Conservation (phyloP, 495 filamentous ascomycete species). For the Penicillium bialowiezense region DNA sequence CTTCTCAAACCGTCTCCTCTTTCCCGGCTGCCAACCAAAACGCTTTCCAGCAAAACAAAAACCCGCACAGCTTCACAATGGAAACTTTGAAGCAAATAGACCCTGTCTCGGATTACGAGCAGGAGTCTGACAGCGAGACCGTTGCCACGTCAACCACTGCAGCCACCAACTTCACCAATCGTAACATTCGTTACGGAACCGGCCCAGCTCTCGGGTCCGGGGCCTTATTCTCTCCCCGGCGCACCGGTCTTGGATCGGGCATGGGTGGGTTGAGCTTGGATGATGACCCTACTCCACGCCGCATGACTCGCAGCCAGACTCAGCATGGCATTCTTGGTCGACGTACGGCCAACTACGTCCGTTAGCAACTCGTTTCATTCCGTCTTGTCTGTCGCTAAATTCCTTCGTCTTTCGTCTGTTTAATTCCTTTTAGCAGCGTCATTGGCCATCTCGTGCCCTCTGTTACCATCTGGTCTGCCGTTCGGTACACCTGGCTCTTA, state of each 20-base stretch:
- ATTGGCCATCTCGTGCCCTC: not conserved
- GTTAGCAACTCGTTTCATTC: not conserved
- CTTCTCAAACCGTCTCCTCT: conserved; percentile 15
- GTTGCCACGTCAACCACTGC: conserved; percentile 36
- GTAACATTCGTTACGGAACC: conserved; percentile 39
- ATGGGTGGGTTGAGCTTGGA: conserved; percentile 43
- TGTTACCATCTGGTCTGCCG: too few relatives aligned
- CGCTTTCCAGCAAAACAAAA: conserved; percentile 11
- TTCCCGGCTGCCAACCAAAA: conserved; percentile 7
- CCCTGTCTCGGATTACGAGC: conserved; percentile 35
- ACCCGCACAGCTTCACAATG: conserved; percentile 38
- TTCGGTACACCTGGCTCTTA: not conserved
- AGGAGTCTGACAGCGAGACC: conserved; percentile 44
- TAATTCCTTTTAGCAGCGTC: not conserved
- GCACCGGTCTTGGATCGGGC: conserved; percentile 36
- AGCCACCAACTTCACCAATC: conserved; percentile 36
- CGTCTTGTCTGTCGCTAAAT: not conserved
- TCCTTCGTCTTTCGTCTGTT: not conserved
- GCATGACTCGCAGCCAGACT: conserved; percentile 43
- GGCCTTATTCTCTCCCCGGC: conserved; percentile 29
- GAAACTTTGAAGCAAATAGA: conserved; percentile 34
- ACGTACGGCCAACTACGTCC: conserved; percentile 2
- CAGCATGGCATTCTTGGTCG: conserved; percentile 20
- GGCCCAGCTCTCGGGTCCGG: conserved; percentile 12
- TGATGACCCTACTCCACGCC: conserved; percentile 32